These are phyloP conservation scores for Plasmodium gonderi DNA, from an alignment of 169 alveolate species.

Conservation along the genomic window DNA sequence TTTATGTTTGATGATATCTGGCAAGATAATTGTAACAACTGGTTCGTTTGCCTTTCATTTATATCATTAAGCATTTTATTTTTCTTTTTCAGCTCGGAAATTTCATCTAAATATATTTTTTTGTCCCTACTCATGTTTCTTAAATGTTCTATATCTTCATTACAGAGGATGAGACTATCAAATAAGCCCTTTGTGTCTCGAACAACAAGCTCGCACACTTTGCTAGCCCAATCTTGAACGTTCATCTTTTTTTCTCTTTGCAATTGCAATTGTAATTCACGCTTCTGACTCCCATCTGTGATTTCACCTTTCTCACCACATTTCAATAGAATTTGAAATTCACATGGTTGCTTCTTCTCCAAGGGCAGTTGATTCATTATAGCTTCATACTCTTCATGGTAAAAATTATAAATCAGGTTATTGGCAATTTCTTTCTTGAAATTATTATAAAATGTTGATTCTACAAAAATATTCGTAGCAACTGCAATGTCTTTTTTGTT, in stretches of 20 bases:
- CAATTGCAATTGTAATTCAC: too few relatives aligned
- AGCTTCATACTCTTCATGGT: neutral
- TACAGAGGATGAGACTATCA: neutral
- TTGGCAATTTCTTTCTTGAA: neutral
- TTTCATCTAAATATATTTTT: neutral
- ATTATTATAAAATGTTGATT: neutral
- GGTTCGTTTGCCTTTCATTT: constrained; percentile 56
- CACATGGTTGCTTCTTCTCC: neutral
- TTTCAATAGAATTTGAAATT: neutral
- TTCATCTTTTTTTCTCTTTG: neutral
- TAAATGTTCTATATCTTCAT: neutral
- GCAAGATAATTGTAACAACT: constrained; percentile 4
- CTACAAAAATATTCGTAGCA: neutral
- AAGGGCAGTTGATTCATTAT: neutral
- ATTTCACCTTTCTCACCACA: neutral
- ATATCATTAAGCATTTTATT: constrained; percentile 34
- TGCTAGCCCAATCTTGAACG: too few relatives aligned
- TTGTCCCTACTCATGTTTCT: neutral
- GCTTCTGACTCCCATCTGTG: neutral
- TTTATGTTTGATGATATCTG: constrained; percentile 15
- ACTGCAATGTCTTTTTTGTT: neutral
- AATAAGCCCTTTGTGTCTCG: neutral
- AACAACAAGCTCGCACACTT: neutral
- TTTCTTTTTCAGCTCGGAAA: neutral
- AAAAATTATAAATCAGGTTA: neutral